Percentiles rank a stretch among this genome's conserved stretches.
Conservation (phyloP, 352 stramenopile genomes). For the Globisporangium heterothallicum region DNA sequence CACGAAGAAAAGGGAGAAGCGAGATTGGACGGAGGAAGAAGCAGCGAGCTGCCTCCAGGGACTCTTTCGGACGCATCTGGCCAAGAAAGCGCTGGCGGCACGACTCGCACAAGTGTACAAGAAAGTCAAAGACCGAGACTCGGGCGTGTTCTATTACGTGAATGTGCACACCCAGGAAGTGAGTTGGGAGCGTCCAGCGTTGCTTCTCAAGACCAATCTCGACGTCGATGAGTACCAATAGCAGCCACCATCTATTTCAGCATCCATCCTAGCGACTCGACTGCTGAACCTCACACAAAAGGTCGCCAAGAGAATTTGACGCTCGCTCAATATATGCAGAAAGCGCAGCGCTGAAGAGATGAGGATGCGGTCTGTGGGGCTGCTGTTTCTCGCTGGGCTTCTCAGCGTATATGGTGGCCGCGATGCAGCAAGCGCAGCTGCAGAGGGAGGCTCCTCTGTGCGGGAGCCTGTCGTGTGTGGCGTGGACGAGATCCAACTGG, state of each 20-base stretch:
- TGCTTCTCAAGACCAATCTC: slow-evolving; percentile 19
- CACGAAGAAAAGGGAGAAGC: too few relatives aligned
- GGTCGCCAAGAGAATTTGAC: too few relatives aligned
- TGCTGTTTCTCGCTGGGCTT: too few relatives aligned
- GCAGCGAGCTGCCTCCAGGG: slow-evolving; percentile 47
- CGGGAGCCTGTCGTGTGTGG: slow-evolving; percentile 19
- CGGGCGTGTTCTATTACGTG: slow-evolving; percentile 63
- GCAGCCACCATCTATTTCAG: too few relatives aligned
- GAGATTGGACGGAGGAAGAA: slow-evolving; percentile 39
- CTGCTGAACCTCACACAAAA: too few relatives aligned
- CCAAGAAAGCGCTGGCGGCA: slow-evolving; percentile 29
- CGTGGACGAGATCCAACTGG: slow-evolving; percentile 65
- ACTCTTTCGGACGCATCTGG: slow-evolving; percentile 47
- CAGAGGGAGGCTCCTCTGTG: neutral
- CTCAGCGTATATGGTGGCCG: too few relatives aligned
- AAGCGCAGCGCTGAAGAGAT: too few relatives aligned
- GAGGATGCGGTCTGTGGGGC: too few relatives aligned
- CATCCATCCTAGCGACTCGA: too few relatives aligned
- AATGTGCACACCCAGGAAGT: slow-evolving; percentile 57
- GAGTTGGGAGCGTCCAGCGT: slow-evolving; percentile 52
- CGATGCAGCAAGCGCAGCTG: neutral
- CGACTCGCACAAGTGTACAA: slow-evolving; percentile 45
- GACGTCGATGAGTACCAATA: too few relatives aligned
- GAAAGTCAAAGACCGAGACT: slow-evolving; percentile 42
- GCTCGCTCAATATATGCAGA: too few relatives aligned